These are phyloP conservation scores for Aspergillus sparsus DNA, from an alignment of 495 filamentous ascomycete species.

Conservation along the genomic window DNA sequence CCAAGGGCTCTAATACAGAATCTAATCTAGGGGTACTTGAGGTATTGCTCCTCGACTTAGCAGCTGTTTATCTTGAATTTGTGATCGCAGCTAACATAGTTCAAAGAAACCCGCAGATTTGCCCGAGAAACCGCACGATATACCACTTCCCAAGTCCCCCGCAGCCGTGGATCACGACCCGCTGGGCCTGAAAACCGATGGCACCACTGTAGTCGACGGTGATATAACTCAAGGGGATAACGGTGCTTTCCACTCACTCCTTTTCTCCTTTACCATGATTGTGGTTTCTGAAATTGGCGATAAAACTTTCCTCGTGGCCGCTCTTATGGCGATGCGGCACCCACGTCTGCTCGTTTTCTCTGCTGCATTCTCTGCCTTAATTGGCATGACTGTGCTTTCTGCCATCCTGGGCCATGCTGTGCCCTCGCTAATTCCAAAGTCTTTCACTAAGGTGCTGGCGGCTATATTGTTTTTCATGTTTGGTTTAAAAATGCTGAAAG, in stretches of 20 bases:
- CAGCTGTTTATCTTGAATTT: constrained; percentile 9
- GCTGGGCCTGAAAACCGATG: constrained; percentile 57
- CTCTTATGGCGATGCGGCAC: constrained; percentile 99
- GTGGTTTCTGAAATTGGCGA: constrained; percentile 96
- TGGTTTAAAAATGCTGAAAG: constrained; percentile 78
- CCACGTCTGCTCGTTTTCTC: constrained; percentile 90
- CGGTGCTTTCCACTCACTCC: constrained; percentile 84
- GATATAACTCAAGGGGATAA: constrained; percentile 55
- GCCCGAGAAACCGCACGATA: constrained; percentile 77
- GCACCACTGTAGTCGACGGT: not conserved
- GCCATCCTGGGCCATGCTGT: constrained; percentile 94
- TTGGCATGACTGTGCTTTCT: constrained; percentile 95
- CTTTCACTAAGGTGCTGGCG: constrained; percentile 82
- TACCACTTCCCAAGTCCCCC: constrained; percentile 70
- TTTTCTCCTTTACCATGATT: constrained; percentile 95
- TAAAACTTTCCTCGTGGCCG: constrained; percentile 97
- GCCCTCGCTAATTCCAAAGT: constrained; percentile 85
- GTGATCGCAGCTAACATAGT: constrained; percentile 18
- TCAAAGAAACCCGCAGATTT: constrained; percentile 78
- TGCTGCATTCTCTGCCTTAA: constrained; percentile 85
- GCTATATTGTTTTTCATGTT: constrained; percentile 86
- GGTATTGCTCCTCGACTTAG: constrained; percentile 46
- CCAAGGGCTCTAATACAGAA: constrained; percentile 36
- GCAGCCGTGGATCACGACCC: constrained; percentile 64
- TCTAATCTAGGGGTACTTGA: constrained; percentile 61